Evolutionary conservation across 305 asterid species (phyloP), one percentile per base, ranked within the genome.

Genomic region (Solanum hybrid): DNA sequence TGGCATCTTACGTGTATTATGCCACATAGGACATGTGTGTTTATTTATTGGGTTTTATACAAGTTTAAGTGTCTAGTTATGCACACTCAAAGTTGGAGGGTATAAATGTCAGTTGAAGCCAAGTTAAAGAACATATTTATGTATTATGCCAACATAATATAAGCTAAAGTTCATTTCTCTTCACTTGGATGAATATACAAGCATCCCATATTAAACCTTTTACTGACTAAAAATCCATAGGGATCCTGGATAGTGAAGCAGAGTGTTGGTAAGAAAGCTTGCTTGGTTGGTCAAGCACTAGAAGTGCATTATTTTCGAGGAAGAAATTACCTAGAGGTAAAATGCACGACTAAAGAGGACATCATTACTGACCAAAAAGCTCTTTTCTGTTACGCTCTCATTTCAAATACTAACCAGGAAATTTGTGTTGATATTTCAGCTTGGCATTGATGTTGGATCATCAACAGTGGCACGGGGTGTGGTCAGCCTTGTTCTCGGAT

Each of bases 231-330:
- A 35, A 36, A 22, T 78, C 56, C 13, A 71, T 69, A 93, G 95
- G 95, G 95, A 80, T 91, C 95, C 51, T 95, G 98, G 98, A 93
- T 96, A 91, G 95, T 96, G 85, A 96, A 96, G 93, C 95, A 96
- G 88, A 95, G 98, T 85, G 96, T 96, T 69, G 96, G 98, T 11
- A 95, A 95, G 93, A 96, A 94, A 92, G 94, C 98, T 27, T 94
- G 98, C 91, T 94, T 96, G 94, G 69, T 95, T 9, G 97, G 98
- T 11, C 97, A 94, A 92, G 95, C 96, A 7, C 96, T 96, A 17
- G 97, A 96, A 90, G 93, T 91, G 79, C 90, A 92, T 89, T 95
- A 96, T 87, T 91, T 85, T 82, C 95, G 93, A 10, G 97, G 98
- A 29, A 88, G 89, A 66, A 96, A 96, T 92, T 96, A 96, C 93